A percentile compares a stretch with the other conserved stretches of the same genome.
These are phyloP conservation scores for Pleurotus tuber-regium DNA, from an alignment of 768 basidiomycete genomes.

Conservation along the genomic window DNA sequence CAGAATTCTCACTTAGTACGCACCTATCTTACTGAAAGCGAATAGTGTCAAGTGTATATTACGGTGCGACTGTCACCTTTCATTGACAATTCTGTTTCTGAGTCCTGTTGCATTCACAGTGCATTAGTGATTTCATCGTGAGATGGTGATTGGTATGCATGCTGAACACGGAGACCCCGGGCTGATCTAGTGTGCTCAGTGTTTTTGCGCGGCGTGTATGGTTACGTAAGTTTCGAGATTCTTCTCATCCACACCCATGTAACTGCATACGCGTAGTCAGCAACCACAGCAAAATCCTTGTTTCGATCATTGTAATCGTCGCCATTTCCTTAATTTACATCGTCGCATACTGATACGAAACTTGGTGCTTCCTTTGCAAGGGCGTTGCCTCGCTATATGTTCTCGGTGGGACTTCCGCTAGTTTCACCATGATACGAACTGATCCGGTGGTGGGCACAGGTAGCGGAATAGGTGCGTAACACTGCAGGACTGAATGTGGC, in stretches of 20 bases:
- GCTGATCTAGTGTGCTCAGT: constrained; percentile 13
- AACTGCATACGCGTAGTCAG: constrained; percentile 16
- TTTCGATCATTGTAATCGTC: constrained; percentile 16
- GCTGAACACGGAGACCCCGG: neutral
- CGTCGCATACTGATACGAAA: no score
- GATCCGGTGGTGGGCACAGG: neutral
- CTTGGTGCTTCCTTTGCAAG: no score
- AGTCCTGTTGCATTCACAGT: constrained; percentile 13
- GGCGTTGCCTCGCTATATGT: constrained; percentile 8
- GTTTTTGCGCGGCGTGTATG: constrained; percentile 26
- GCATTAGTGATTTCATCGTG: constrained; percentile 27
- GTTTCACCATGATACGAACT: neutral
- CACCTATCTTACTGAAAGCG: neutral
- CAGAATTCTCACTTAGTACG: neutral
- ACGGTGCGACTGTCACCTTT: constrained; percentile 20
- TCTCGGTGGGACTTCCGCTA: neutral
- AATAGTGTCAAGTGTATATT: constrained; percentile 24
- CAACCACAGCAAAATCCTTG: constrained; percentile 15
- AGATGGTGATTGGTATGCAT: constrained; percentile 27
- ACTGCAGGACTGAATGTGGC: neutral
- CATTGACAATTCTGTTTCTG: no score
- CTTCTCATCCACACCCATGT: neutral
- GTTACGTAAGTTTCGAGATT: constrained; percentile 17
- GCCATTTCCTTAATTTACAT: no score
- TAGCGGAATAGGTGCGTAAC: constrained; percentile 4